A percentile compares a stretch with the other conserved stretches of the same genome.
Evolutionary conservation across 192 early-diverging fungal genomes (phyloP).

Genomic region (Funneliformis mosseae): DNA sequence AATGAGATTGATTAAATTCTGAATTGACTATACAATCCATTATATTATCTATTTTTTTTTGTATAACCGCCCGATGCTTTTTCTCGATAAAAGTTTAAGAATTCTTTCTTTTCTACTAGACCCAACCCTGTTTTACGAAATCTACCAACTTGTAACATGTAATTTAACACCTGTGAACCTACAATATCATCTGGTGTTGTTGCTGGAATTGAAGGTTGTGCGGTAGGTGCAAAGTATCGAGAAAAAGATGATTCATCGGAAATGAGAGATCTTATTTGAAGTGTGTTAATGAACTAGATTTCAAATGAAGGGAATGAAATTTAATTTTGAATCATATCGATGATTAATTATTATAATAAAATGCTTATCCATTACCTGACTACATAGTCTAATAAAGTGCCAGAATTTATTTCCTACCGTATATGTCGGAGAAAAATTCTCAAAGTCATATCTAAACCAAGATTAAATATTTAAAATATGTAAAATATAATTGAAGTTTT

Average conservation of each 20-base stretch:
- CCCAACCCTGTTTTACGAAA: conserved; percentile 66
- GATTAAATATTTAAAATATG: conserved; percentile 38
- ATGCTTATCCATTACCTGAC: conserved; percentile 50
- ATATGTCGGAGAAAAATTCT: conserved; percentile 63
- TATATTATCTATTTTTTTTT: conserved; percentile 11
- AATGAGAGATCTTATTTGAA: conserved; percentile 52
- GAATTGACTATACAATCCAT: background rate
- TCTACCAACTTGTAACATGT: conserved; percentile 64
- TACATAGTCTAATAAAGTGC: conserved; percentile 60
- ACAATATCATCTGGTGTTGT: conserved; percentile 51
- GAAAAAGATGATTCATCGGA: conserved; percentile 54
- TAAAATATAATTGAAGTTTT: conserved; percentile 24
- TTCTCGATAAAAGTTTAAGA: conserved; percentile 66
- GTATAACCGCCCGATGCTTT: conserved; percentile 5
- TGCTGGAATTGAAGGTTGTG: conserved; percentile 35
- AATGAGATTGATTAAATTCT: background rate
- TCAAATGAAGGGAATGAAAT: conserved; percentile 36
- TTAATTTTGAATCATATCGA: conserved; percentile 29
- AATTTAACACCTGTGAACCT: conserved; percentile 57
- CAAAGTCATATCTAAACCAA: conserved; percentile 58
- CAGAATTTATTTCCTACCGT: conserved; percentile 57
- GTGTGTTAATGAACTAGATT: conserved; percentile 50
- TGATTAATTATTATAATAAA: background rate
- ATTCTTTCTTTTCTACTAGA: conserved; percentile 72
- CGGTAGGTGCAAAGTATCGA: conserved; percentile 35